Base-by-base conservation (phyloP, 2,329 filamentous ascomycete genomes). In the Botrytis fragariae region DNA sequence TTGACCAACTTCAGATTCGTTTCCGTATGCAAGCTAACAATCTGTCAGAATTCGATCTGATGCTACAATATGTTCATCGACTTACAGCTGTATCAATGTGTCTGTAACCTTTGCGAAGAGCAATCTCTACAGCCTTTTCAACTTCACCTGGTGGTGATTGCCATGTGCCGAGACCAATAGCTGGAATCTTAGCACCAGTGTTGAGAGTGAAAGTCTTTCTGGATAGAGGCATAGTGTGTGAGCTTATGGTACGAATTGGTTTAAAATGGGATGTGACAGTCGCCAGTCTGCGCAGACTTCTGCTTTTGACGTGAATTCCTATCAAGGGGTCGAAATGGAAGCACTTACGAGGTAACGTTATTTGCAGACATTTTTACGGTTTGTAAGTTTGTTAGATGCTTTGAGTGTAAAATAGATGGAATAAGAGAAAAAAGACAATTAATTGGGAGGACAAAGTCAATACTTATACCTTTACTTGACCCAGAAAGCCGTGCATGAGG, bases 161-260 rank as follows among this genome's bases (percentile, higher is more conserved):
- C 92, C 92, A 95, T 72, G 93, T 95, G 73, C 93, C 93, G 63
- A 95, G 86, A 75, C 92, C 92, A 77, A 95, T 83, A 78, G 90
- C 90, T 73, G 92, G 92, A 75, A 96, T 96, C 84, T 93, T 90
- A 82, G 88, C 91, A 74, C 93, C 93, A 71, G 90, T 91, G 84
- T 93, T 92, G 82, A 93, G 88, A 77, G 88, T 90, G 81, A 90
- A 91, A 79, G 89, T 87, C 79, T 86, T 86, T 74, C 81, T 82
- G 73, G 75, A 73, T 37, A 72, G 25, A 59, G 64, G 29, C 35
- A 45, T 45, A 14, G 63, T 54, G 39, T 69, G 76, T 78, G 78
- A 79, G 77, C 75, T 76, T 14, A 62, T 54, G 62, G 35, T 62
- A 54, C 54, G 70, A 45, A 39, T 29, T 54, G 70, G 57, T 25